Evolutionary conservation across 1,284 basidiomycete species (phyloP), one percentile per base, ranked within the genome.

Genomic region (Vanrija sp.): DNA sequence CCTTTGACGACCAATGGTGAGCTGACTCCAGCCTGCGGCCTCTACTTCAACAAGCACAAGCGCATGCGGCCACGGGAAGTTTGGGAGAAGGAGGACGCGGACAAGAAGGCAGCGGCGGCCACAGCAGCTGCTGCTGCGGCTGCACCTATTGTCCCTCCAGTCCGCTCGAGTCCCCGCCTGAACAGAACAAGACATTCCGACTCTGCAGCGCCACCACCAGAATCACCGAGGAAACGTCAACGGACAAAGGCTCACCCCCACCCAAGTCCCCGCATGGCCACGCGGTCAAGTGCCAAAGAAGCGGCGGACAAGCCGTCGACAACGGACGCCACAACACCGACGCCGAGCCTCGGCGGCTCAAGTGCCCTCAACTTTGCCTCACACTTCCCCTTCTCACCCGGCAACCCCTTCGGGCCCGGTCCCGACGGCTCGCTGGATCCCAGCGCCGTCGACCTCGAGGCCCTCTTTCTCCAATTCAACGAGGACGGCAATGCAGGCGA

Each of bases 41-140:
- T 70, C 7, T 74, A 76, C 61, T 76, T 70, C 51, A 76, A 76
- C 58, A 63, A 72, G 46, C 62, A 73, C 50, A 73, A 73, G 51
- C 60, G 56, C 6, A 74, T 74, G 73, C 66, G 74, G 16, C 74
- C 74, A 14, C 61, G 61, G 18, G 73, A 74, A 49, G 47, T 73
- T 38, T 74, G 73, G 71, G 53, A 6, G 14, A 28, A 28, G 6
- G 18, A 25, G 12, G 29, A n/a, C 2, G 34, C 18, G n/a, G 25
- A 18, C 4, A 23, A 43, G 10, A 45, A 25, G 18, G 28, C 28
- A 5, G 43, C 38, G 14, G 19, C 49, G 10, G 28, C 39, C 5
- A n/a, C 53, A 3, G 23, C 48, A 0, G n/a, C 45, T 50, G 23
- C 39, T 42, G 1, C 58, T 54, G 16, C 50, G 51, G n/a, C 51